Percentiles rank a stretch among this genome's conserved stretches.
These are phyloP conservation scores for Nepenthes gracilis DNA, from an alignment of 148 eudicot species.

Conservation along the genomic window DNA sequence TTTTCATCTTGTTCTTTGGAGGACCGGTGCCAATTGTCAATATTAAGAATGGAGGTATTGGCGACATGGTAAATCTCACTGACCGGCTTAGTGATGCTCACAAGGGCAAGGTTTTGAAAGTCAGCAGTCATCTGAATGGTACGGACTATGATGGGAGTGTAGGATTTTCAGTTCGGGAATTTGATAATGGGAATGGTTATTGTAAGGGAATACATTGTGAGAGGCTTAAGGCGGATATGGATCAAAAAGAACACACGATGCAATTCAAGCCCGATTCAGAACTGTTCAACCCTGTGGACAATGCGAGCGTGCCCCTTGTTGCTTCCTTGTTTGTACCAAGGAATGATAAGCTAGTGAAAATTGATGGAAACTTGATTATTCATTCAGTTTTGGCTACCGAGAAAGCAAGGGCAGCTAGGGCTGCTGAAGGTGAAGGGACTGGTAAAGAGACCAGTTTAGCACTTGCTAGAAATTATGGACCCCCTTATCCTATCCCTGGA, in stretches of 20 bases:
- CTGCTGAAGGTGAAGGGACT: constrained; percentile 15
- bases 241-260: constrained; percentile 4
- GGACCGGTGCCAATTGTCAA: constrained; percentile 69
- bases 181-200: constrained; percentile 12
- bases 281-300: constrained; percentile 21
- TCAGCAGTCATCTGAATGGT: constrained; percentile 28
- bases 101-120: constrained; percentile 49
- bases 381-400: constrained; percentile 91
- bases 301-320: constrained; percentile 64
- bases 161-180: constrained; percentile 16
- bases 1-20: constrained; percentile 70
- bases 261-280: constrained; percentile 16
- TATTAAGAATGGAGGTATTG: constrained; percentile 43
- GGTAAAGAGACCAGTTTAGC: constrained; percentile 55
- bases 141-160: constrained; percentile 14
- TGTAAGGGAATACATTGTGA: constrained; percentile 10
- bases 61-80: constrained; percentile 10
- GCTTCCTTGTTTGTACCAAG: constrained; percentile 91
- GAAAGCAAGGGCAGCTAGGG: constrained; percentile 43
- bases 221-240: constrained; percentile 9
- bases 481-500: constrained; percentile 38
- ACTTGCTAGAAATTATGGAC: constrained; percentile 35
- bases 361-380: constrained; percentile 94
- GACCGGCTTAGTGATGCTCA: constrained; percentile 23
- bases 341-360: constrained; percentile 88